Conservation (phyloP, 2,329 filamentous ascomycete genomes). For the Colletotrichum limetticola region DNA sequence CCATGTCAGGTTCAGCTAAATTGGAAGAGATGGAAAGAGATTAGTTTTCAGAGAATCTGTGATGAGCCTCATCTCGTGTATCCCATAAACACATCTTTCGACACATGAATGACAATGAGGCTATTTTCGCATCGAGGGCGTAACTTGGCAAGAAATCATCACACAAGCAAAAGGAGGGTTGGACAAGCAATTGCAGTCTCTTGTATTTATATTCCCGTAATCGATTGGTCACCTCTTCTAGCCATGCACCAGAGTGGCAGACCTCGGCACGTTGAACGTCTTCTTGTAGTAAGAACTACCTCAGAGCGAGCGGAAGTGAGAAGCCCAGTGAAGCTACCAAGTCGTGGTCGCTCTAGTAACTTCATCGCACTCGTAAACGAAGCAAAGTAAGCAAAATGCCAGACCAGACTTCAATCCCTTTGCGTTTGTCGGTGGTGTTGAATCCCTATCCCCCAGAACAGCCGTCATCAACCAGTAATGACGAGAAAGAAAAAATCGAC, state of each 20-base stretch:
- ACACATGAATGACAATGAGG: no score
- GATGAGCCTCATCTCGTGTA: no score
- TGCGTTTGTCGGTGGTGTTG: slow-evolving; percentile 15
- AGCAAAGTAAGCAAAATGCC: neutral
- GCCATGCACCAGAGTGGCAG: neutral
- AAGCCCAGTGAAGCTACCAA: neutral
- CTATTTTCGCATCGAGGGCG: no score
- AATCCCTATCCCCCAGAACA: neutral
- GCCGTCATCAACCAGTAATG: slow-evolving; percentile 2
- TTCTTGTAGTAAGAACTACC: no score
- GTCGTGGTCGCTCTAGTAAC: neutral
- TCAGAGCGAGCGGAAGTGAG: neutral
- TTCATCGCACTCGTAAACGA: neutral
- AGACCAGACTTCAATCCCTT: neutral
- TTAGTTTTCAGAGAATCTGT: no score
- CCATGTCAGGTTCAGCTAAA: no score
- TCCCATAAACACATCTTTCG: no score
- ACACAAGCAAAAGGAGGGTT: neutral
- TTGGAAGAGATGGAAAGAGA: no score
- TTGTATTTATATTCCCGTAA: neutral
- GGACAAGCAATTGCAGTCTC: neutral
- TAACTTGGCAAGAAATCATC: no score
- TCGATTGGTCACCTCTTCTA: neutral
- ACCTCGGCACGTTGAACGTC: neutral
- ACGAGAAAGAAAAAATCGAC: neutral